Base-by-base conservation (phyloP, 768 basidiomycete species). In the Kwoniella shandongensis region DNA sequence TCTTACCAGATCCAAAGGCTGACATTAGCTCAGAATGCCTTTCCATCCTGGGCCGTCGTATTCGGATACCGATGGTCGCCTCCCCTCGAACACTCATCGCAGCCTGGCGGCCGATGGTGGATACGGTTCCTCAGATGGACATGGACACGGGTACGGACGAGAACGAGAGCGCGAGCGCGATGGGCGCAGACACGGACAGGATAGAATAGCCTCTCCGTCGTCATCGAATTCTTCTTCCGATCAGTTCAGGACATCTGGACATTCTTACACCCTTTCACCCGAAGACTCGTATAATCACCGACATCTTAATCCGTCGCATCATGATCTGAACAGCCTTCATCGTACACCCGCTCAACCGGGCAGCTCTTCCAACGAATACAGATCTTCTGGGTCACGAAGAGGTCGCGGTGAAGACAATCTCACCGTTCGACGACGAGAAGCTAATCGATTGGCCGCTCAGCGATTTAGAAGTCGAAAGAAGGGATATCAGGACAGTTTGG, bases 401-500 rank as follows among this genome's bases (percentile, higher is more conserved):
- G 32, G 32, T 13, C 32, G 32, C 7, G 32, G 32, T 22, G 65
- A 61, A 50, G 51, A 61, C 13, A 42, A 10, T 0, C 44, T 59
- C 8, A 52, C 61, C 18, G 29, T 65, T 13, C 54, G 67, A 27
- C 36, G 74, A 27, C 64, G 74, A 12, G 74, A 76, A 56, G 74
- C 74, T 17, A 74, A 76, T 51, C 56, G 74, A 27, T 54, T 76
- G 23, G 74, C 74, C 0, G 74, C 74, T 3, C 73, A 74, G 51
- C 59, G 74, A 0, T 76, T 76, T 48, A 45, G 74, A 18, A 74
- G 66, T 25, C 41, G 74, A 44, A 76, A 76, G 57, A 76, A 76
- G 63, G 70, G 73, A 15, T 74, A 76, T 47, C 73, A 73, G 32
- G 71, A 70, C 32, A 68, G 65, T 27, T 54, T 76, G 10, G 74